These are phyloP conservation scores for Cyberlindnera mississippiensis DNA, from an alignment of 805 yeast genomes.

Conservation along the genomic window DNA sequence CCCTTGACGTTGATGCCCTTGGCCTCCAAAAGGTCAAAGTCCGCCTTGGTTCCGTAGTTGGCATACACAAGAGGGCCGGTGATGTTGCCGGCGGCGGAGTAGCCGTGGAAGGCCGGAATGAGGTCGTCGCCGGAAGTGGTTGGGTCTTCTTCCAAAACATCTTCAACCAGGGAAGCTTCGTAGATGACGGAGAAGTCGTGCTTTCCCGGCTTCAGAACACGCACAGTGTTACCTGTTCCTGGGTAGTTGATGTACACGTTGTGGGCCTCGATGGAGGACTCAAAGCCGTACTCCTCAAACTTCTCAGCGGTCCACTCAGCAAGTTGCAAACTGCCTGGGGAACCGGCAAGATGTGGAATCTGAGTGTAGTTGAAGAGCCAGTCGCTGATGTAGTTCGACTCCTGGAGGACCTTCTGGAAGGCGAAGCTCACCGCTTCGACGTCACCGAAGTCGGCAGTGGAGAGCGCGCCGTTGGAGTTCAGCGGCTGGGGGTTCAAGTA, in stretches of 20 bases:
- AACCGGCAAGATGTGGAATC: constrained; percentile 57
- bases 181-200: constrained; percentile 31
- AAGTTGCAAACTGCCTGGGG: constrained; percentile 35
- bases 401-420: constrained; percentile 26
- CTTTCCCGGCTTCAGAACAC: constrained; percentile 31
- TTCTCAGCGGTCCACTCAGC: constrained; percentile 57
- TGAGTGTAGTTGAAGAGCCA: constrained; percentile 53
- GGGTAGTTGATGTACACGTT: constrained; percentile 67
- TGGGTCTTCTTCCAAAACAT: constrained; percentile 47
- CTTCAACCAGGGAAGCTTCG: constrained; percentile 52
- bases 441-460: constrained; percentile 2
- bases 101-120: constrained; percentile 74
- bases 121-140: constrained; percentile 39
- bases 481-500: too few relatives aligned
- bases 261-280: constrained; percentile 49
- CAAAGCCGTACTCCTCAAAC: constrained; percentile 58
- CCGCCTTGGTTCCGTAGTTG: constrained; percentile 63
- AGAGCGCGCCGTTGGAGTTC: too few relatives aligned
- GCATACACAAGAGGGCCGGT: constrained; percentile 64
- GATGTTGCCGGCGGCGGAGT: constrained; percentile 71
- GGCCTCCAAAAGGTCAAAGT: constrained; percentile 45
- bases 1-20: constrained; percentile 49
- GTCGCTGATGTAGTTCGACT: constrained; percentile 39
- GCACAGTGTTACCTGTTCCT: constrained; percentile 43
- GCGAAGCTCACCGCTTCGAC: constrained; percentile 9